Evolutionary conservation across 768 basidiomycete genomes (phyloP).

Genomic region (Kwoniella mangroviensis): DNA sequence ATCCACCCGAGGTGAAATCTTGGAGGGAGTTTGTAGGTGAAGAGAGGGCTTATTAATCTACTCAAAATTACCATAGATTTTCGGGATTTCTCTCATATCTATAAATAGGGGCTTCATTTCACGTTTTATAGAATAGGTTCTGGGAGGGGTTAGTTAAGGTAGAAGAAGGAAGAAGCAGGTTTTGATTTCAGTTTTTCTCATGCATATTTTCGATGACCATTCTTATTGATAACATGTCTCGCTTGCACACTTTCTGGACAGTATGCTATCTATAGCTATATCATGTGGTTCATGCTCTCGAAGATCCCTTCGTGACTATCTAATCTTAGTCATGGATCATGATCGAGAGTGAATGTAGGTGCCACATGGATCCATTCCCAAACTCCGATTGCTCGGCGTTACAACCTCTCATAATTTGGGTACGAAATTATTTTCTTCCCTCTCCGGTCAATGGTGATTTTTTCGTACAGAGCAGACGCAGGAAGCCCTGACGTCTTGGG

Average conservation of each 20-base stretch:
- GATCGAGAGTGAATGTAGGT: neutral
- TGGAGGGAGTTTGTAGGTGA: slow-evolving; percentile 72
- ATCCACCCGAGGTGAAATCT: slow-evolving; percentile 86
- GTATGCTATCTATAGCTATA: too few relatives aligned
- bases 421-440: slow-evolving; percentile 2
- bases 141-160: neutral
- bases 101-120: neutral
- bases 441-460: neutral
- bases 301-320: too few relatives aligned
- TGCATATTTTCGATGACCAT: slow-evolving; percentile 6
- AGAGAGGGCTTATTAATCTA: slow-evolving; percentile 27
- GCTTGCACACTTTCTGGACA: neutral
- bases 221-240: neutral
- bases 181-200: neutral
- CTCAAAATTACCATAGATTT: too few relatives aligned
- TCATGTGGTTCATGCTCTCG: too few relatives aligned
- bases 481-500: neutral
- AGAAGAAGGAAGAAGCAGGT: neutral
- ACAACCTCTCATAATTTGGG: neutral
- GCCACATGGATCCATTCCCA: neutral
- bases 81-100: neutral
- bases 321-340: too few relatives aligned
- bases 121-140: neutral
- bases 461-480: neutral
- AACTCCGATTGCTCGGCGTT: slow-evolving; percentile 7